Evolutionary conservation across 1,284 basidiomycete genomes (phyloP).

Genomic region (Stereum hirsutum): DNA sequence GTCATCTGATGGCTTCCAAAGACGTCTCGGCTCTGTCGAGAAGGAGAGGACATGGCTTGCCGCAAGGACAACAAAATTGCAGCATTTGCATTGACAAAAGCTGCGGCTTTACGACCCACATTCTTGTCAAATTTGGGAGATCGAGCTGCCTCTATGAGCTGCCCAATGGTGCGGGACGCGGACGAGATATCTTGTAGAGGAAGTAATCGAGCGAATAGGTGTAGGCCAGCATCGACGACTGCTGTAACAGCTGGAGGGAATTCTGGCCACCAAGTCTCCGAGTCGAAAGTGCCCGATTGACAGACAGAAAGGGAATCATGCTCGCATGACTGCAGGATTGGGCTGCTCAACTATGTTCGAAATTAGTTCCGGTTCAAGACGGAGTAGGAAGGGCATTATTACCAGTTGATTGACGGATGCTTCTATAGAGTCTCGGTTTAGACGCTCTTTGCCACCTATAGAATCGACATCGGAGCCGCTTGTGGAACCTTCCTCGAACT

Average conservation of each 20-base stretch:
- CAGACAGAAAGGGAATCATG: slow-evolving; percentile 81
- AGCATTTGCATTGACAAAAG: slow-evolving; percentile 77
- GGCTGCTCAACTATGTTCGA: slow-evolving; percentile 53
- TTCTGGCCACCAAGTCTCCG: slow-evolving; percentile 39
- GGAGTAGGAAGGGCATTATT: slow-evolving; percentile 16
- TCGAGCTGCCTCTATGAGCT: slow-evolving; percentile 61
- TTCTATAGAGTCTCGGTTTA: slow-evolving; percentile 76
- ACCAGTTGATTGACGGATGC: slow-evolving; percentile 70
- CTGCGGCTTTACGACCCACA: slow-evolving; percentile 81
- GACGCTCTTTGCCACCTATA: slow-evolving; percentile 37
- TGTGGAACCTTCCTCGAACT: slow-evolving; percentile 34
- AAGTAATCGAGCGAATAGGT: slow-evolving; percentile 77
- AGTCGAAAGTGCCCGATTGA: slow-evolving; percentile 33
- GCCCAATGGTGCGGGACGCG: slow-evolving; percentile 58
- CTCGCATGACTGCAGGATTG: slow-evolving; percentile 80
- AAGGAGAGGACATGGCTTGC: slow-evolving; percentile 40
- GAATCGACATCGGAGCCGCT: slow-evolving; percentile 21
- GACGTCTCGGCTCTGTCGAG: slow-evolving; percentile 55
- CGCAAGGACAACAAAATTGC: slow-evolving; percentile 74
- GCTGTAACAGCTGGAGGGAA: slow-evolving; percentile 76
- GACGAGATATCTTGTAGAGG: slow-evolving; percentile 71
- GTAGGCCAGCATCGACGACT: slow-evolving; percentile 84
- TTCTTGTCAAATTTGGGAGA: slow-evolving; percentile 86
- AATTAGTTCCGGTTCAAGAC: slow-evolving; percentile 1
- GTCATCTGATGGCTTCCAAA: slow-evolving; percentile 68